Conservation (phyloP, 2,329 filamentous ascomycete species). For the Aspergillus ibericus region DNA sequence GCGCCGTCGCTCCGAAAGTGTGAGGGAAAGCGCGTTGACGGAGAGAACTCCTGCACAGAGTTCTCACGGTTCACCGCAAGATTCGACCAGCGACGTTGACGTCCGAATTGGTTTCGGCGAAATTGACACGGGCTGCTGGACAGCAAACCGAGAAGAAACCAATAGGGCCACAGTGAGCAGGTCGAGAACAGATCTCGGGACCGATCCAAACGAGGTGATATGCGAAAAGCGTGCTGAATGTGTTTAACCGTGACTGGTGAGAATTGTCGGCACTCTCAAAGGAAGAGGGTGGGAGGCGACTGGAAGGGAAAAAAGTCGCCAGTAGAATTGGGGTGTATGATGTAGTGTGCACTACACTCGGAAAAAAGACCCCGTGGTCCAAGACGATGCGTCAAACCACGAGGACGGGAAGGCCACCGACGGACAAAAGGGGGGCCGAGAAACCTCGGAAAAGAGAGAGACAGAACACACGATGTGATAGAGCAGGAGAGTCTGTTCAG, state of each 20-base stretch:
- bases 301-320: conserved; percentile 2
- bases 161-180: not conserved
- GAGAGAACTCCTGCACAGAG: conserved; percentile 12
- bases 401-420: not conserved
- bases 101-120: not conserved
- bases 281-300: not conserved
- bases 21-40: conserved; percentile 18
- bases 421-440: not conserved
- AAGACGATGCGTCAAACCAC: not conserved
- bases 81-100: conserved; percentile 13
- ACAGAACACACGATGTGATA: not conserved
- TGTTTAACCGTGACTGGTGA: conserved; percentile 7
- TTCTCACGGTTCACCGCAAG: conserved; percentile 18
- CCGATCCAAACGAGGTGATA: not conserved
- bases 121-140: not conserved
- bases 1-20: conserved; percentile 45
- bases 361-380: conserved; percentile 6
- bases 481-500: not conserved
- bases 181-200: not conserved
- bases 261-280: conserved; percentile 1
- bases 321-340: not conserved
- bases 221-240: not conserved
- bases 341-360: conserved; percentile 8
- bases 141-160: not conserved
- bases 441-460: not conserved